Base-by-base conservation (phyloP, 306 rosid species). In the Neltuma alba region DNA sequence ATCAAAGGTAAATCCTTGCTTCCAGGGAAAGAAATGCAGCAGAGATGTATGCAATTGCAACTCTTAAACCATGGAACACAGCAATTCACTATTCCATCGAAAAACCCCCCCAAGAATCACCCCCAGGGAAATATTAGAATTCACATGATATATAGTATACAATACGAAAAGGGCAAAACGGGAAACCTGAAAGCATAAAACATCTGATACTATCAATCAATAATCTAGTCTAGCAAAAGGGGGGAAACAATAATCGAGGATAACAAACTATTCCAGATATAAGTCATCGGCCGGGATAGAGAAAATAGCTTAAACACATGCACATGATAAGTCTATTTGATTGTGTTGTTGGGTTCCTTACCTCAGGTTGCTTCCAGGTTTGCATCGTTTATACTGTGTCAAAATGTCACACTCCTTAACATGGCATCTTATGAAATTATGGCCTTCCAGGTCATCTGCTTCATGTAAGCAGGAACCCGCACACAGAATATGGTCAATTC, bases 401-500 rank as follows among this genome's bases (percentile, higher is more conserved):
- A 93, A 54, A 76, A 93, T 91, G 78, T 95, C 98, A 58, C 98
- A 93, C 83, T 95, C 97, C 75, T 83, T 74, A 52, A 93, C 92
- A 84, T 93, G 98, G 83, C 99, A 95, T 78, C 85, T 74, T 65
- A 85, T 66, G 54, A 95, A 88, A 78, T 80, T 69, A 86, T 95
- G 99, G 83, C 81, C 88, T 84, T 89, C 80, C 81, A 70, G 85
- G 85, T 86, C 84, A 80, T 79, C 89, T 55, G 81, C 85, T 82
- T 83, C 84, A 78, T 95, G 96, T 57, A 90, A 86, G 91, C 98
- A 95, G 52, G 91, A 81, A 66, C 98, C 93, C 20, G 98, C 87
- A 76, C 89, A 93, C 57, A 95, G 83, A 82, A 91, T 90, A 87
- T 90, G 99, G 84, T 95, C 98, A 58, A 93, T 95, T 91, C 98